Conservation (phyloP, 2,329 filamentous ascomycete species). For the Graphilbum fragrans region DNA sequence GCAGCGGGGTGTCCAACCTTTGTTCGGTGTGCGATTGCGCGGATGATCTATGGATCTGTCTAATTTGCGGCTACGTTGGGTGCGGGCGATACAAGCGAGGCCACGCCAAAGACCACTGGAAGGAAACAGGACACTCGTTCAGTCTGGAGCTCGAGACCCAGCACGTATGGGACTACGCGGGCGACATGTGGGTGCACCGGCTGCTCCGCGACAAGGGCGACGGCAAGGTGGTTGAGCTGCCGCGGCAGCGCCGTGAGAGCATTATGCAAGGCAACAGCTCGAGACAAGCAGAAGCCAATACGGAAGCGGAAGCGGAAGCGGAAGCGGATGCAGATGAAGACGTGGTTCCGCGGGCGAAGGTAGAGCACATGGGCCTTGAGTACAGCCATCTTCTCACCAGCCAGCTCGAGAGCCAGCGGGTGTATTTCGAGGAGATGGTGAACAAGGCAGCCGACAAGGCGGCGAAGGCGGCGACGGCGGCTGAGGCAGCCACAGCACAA, state of each 20-base stretch:
- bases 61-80: constrained; percentile 85
- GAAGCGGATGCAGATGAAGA: constrained; percentile 18
- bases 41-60: constrained; percentile 85
- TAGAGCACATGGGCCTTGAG: constrained; percentile 75
- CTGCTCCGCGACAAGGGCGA: constrained; percentile 90
- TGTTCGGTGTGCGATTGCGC: constrained; percentile 73
- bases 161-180: constrained; percentile 95
- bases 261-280: not conserved
- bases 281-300: not conserved
- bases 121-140: constrained; percentile 79
- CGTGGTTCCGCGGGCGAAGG: constrained; percentile 56
- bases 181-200: constrained; percentile 90
- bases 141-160: constrained; percentile 88
- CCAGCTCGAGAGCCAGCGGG: constrained; percentile 82
- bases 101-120: constrained; percentile 89
- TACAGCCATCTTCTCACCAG: constrained; percentile 89
- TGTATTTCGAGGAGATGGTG: constrained; percentile 90
- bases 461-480: constrained; percentile 54
- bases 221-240: constrained; percentile 85
- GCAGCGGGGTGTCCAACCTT: constrained; percentile 50
- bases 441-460: constrained; percentile 86
- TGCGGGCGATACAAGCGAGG: constrained; percentile 91
- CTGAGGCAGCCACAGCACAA: constrained; percentile 45
- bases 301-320: constrained; percentile 4
- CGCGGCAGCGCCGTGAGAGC: constrained; percentile 25